Base-by-base conservation (phyloP, 805 yeast genomes). In the Debaryomyces prosopidis region DNA sequence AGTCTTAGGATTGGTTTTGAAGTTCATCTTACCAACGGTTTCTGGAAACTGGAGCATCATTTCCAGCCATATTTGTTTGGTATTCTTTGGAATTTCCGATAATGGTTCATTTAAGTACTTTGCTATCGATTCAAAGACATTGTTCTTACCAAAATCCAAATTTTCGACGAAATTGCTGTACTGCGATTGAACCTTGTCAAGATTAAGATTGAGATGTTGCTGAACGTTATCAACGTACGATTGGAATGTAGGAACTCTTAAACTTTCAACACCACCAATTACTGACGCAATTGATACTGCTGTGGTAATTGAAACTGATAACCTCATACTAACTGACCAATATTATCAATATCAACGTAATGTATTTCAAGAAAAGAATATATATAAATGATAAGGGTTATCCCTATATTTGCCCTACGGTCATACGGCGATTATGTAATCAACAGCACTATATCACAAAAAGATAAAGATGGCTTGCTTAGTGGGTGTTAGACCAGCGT, bases 41-140 rank as follows among this genome's bases (percentile, higher is more conserved):
- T 74, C 68, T 18, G 91, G 91, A 66, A 77, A 85, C 41, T 69
- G 65, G 55, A 73, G 45, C 32, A 84, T 68, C 82, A 85, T 78
- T 34, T 85, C 89, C 20, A 77, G 57, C 91, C 91, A 85, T 27
- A 77, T 58, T 19, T 60, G 48, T 58, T 78, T 75, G 40, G 84
- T 63, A 10, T 76, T 81, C 4, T 66, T 59, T 14, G 85, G 70
- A 37, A 84, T 54, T 12, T 70, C 52, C 23, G 76, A 80, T 23
- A 76, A 45, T 3, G 84, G 79, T 50, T 80, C 73, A 44, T 79
- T 75, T 54, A 82, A 61, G 26, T 76, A 75, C 34, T 69, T 68
- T 15, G 84, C 70, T 42, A 83, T 83, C 44, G 79, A 65, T 38
- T 68, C 68, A 42, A 80, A 54, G 33, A 80, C 54, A 26, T 57